Evolutionary conservation across 2,329 filamentous ascomycete genomes (phyloP).

Genomic region (Colletotrichum sp.): DNA sequence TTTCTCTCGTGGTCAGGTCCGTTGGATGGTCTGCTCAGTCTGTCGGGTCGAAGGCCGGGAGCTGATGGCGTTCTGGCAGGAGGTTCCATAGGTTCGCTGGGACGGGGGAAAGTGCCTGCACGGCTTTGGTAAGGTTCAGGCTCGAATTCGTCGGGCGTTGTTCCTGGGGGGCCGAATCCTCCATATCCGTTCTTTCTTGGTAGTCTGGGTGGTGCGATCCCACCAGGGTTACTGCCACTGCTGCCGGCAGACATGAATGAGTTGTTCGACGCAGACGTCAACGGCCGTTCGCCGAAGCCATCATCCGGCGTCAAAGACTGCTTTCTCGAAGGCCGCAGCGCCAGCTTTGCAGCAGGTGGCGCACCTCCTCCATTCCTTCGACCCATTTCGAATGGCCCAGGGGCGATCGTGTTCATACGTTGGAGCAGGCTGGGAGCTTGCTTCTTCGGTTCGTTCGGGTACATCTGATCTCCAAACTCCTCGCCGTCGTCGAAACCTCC

Average conservation of each 20-base stretch:
- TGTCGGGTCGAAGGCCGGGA: conserved; percentile 46
- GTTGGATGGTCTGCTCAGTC: conserved; percentile 31
- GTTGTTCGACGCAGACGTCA: conserved; percentile 35
- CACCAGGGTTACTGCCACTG: conserved; percentile 16
- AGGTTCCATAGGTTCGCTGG: conserved; percentile 38
- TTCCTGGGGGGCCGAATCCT: conserved; percentile 57
- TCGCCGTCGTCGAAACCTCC: conserved; percentile 49
- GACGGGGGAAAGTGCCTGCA: conserved; percentile 58
- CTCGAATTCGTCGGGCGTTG: conserved; percentile 39
- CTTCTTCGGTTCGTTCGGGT: conserved; percentile 52
- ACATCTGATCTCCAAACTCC: conserved; percentile 42
- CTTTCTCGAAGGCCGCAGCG: conserved; percentile 33
- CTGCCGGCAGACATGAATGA: conserved; percentile 19
- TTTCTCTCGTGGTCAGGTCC: conserved; percentile 31
- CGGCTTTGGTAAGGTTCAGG: conserved; percentile 45
- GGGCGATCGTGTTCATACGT: conserved; percentile 69
- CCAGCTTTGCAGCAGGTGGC: conserved; percentile 30
- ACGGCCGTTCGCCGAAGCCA: conserved; percentile 28
- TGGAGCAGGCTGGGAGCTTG: conserved; percentile 52
- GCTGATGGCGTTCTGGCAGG: conserved; percentile 53
- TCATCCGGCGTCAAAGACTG: conserved; percentile 23
- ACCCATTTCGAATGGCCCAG: conserved; percentile 67
- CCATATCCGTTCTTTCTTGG: conserved; percentile 61
- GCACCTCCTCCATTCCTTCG: conserved; percentile 34
- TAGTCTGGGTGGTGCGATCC: conserved; percentile 39